These are phyloP conservation scores for Ophiosphaerella korrae DNA, from an alignment of 2,329 filamentous ascomycete genomes.

Conservation along the genomic window DNA sequence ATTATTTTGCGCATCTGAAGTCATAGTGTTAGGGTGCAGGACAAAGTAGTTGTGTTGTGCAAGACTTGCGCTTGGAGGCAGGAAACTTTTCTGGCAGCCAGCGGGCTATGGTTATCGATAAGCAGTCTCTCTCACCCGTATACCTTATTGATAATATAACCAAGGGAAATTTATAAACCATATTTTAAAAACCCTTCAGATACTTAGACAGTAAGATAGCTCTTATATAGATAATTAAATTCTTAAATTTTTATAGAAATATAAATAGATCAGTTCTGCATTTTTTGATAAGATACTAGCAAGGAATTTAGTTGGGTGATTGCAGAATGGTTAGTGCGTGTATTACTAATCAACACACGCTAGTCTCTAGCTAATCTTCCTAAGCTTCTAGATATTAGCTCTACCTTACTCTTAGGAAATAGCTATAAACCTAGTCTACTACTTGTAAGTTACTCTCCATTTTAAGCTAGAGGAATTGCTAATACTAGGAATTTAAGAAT, in stretches of 20 bases:
- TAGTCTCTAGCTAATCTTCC: neutral
- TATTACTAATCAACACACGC: neutral
- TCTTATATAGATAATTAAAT: no score
- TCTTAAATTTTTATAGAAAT: neutral
- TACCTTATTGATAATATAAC: neutral
- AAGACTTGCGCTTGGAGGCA: constrained; percentile 5
- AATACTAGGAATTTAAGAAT: no score
- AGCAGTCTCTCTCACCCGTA: neutral
- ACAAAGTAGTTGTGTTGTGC: constrained; percentile 6
- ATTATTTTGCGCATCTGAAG: constrained; percentile 53
- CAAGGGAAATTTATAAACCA: no score
- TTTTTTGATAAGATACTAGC: no score
- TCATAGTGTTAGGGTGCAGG: constrained; percentile 26
- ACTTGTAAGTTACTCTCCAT: no score
- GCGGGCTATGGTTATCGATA: constrained; percentile 29
- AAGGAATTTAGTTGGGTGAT: neutral
- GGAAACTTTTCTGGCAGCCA: constrained; percentile 29
- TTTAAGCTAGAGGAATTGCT: no score
- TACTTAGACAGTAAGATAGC: no score
- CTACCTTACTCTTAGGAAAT: neutral
- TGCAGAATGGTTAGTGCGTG: neutral
- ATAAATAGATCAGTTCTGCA: neutral
- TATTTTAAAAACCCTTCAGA: no score
- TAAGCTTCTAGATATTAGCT: neutral
- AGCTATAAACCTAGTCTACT: no score